Evolutionary conservation across 768 basidiomycete species (phyloP).

Genomic region (Nidularia pulvinata): DNA sequence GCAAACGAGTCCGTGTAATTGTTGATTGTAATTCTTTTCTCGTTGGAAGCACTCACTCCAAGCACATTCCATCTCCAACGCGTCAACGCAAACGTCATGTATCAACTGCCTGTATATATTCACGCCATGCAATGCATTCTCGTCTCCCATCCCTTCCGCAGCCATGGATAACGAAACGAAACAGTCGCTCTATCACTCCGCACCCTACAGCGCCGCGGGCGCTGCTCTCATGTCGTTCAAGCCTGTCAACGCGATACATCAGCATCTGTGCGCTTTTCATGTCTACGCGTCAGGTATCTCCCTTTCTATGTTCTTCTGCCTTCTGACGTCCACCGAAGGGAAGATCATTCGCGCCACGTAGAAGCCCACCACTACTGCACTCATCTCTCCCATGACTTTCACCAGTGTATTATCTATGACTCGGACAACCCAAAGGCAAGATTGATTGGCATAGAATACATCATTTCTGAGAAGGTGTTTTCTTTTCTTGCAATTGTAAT

Average conservation of each 20-base stretch:
- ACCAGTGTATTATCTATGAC: conserved; percentile 7
- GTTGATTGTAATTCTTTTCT: too few relatives aligned
- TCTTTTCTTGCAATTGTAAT: background rate
- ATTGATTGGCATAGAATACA: conserved; percentile 6
- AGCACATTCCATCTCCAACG: too few relatives aligned
- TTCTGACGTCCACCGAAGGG: background rate
- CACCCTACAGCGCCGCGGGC: conserved; percentile 2
- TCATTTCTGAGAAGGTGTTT: conserved; percentile 6
- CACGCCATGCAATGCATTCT: too few relatives aligned
- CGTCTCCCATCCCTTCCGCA: background rate
- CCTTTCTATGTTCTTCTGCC: background rate
- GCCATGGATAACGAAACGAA: conserved; percentile 1
- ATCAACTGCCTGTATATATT: too few relatives aligned
- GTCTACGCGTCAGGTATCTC: conserved; percentile 1
- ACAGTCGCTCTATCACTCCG: conserved; percentile 3
- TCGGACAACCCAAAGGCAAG: conserved; percentile 2
- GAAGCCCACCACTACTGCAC: conserved; percentile 7
- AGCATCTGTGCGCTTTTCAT: conserved; percentile 8
- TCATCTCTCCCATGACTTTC: conserved; percentile 4
- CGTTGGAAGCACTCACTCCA: too few relatives aligned
- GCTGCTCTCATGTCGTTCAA: conserved; percentile 6
- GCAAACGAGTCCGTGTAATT: background rate
- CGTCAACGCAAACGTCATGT: too few relatives aligned
- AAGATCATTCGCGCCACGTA: conserved; percentile 5
- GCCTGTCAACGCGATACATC: conserved; percentile 5